Evolutionary conservation across 805 yeast genomes (phyloP).

Genomic region (Sporopachydermia quercuum): DNA sequence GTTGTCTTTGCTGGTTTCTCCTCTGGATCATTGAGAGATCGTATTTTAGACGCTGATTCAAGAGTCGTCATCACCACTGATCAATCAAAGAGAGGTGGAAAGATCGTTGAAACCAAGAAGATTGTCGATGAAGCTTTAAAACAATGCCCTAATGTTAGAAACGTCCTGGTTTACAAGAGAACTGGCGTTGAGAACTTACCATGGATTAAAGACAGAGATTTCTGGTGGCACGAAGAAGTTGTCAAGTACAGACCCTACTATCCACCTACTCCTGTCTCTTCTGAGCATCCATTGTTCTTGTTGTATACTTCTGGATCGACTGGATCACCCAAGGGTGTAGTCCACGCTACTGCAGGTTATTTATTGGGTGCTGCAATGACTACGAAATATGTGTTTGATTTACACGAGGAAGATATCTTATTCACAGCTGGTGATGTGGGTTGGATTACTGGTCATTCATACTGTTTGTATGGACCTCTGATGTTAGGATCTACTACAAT

Average conservation of each 20-base stretch:
- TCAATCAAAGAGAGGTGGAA: constrained; percentile 93
- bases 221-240: constrained; percentile 90
- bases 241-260: constrained; percentile 68
- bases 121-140: constrained; percentile 90
- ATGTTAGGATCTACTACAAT: constrained; percentile 79
- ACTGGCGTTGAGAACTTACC: constrained; percentile 65
- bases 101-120: constrained; percentile 78
- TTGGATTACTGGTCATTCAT: constrained; percentile 98
- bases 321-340: constrained; percentile 97
- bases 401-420: constrained; percentile 72
- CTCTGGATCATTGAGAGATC: constrained; percentile 81
- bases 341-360: constrained; percentile 90
- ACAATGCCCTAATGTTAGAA: constrained; percentile 53
- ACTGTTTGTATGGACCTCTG: constrained; percentile 89
- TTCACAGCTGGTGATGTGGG: constrained; percentile 99
- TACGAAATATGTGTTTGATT: constrained; percentile 85
- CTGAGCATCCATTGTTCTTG: constrained; percentile 92
- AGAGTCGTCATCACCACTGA: constrained; percentile 86
- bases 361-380: constrained; percentile 85
- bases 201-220: constrained; percentile 69
- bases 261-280: constrained; percentile 74
- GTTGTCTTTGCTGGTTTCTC: constrained; percentile 96
- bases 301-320: constrained; percentile 97
- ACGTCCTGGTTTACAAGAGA: constrained; percentile 79
- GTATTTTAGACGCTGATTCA: constrained; percentile 78